Evolutionary conservation across 2,329 filamentous ascomycete genomes (phyloP).

Genomic region (Verticillium albo-atrum): DNA sequence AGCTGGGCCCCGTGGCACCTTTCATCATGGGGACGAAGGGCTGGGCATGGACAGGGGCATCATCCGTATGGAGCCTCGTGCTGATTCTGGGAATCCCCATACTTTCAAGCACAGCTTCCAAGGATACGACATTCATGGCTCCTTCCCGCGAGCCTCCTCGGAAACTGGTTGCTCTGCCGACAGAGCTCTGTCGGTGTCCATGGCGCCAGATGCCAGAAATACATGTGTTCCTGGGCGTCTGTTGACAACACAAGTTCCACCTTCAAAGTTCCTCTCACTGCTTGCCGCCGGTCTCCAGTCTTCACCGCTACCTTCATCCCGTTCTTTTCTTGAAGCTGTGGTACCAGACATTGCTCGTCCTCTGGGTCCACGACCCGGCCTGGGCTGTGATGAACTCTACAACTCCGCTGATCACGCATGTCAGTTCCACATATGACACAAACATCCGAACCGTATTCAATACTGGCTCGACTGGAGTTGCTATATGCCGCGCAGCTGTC

Average conservation of each 20-base stretch:
- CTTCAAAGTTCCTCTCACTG: background rate
- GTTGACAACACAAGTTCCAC: background rate
- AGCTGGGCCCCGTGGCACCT: background rate
- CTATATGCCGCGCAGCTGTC: no score
- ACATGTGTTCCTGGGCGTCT: background rate
- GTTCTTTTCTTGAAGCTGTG: background rate
- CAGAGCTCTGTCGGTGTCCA: background rate
- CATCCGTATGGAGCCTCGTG: no score
- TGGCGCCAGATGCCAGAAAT: background rate
- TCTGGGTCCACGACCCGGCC: background rate
- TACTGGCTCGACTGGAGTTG: no score
- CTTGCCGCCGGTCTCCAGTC: background rate
- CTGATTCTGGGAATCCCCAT: no score
- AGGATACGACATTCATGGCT: no score
- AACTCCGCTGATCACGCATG: background rate
- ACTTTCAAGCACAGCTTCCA: no score
- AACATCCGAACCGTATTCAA: background rate
- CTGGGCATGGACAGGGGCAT: background rate
- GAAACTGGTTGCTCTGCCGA: no score
- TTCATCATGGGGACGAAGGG: background rate
- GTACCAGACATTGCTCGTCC: background rate
- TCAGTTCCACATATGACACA: background rate
- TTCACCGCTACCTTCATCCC: background rate
- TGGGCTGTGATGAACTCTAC: background rate
- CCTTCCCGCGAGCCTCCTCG: no score